A percentile compares a stretch with the other conserved stretches of the same genome.
Evolutionary conservation across 495 filamentous ascomycete species (phyloP).

Genomic region (Penicillium canescens): DNA sequence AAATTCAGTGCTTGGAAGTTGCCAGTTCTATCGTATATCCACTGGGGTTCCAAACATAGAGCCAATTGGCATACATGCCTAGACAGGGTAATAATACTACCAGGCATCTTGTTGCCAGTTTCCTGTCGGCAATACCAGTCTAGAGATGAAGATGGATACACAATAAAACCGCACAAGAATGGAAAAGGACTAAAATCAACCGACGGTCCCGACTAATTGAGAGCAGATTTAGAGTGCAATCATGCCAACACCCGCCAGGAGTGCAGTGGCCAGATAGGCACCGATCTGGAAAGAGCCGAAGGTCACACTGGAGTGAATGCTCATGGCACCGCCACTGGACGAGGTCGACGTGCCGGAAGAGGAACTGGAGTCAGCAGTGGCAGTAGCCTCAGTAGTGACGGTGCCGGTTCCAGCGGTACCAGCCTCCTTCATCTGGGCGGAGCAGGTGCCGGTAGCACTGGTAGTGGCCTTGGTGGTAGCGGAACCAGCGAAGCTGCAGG

Average conservation of each 20-base stretch:
- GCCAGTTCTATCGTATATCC: not conserved
- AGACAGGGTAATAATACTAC: not conserved
- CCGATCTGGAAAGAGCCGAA: slow-evolving; percentile 64
- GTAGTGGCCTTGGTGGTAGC: slow-evolving; percentile 54
- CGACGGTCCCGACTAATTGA: not conserved
- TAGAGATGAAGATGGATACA: not conserved
- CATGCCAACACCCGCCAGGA: slow-evolving; percentile 71
- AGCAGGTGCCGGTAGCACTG: slow-evolving; percentile 53
- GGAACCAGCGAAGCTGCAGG: slow-evolving; percentile 77
- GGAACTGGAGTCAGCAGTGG: slow-evolving; percentile 34
- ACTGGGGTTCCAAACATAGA: not conserved
- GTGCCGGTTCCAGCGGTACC: slow-evolving; percentile 64
- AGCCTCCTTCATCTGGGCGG: slow-evolving; percentile 56
- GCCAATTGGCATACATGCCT: not conserved
- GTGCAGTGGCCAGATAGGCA: slow-evolving; percentile 62
- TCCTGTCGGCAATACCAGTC: not conserved
- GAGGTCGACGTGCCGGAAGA: slow-evolving; percentile 34
- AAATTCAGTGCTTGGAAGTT: not conserved
- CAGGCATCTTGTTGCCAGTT: not conserved
- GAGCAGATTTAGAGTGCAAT: slow-evolving; percentile 59
- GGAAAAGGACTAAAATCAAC: not conserved
- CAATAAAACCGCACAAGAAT: not conserved
- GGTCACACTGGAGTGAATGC: slow-evolving; percentile 28
- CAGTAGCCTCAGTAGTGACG: slow-evolving; percentile 55
- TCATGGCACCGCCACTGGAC: slow-evolving; percentile 38